phyloP scores from a whole-genome alignment of 139 green algal genomes.

The Desmodesmus armatus region DNA sequence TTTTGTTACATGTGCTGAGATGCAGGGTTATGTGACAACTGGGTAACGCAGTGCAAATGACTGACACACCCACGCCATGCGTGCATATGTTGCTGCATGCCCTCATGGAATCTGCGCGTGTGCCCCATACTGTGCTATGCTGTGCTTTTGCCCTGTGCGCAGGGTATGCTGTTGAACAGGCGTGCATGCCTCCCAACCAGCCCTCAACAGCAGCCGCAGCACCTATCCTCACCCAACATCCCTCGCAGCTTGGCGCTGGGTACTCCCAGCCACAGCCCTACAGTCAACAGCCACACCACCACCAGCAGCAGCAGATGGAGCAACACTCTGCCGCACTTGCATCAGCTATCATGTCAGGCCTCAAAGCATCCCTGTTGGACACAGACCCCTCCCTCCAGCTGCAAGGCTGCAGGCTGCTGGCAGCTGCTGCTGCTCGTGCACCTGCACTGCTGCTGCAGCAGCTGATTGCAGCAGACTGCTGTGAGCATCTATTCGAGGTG shows the following conservation, averaged over 20 bases:
- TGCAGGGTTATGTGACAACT: background rate
- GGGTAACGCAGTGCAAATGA: background rate
- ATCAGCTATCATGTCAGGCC: background rate
- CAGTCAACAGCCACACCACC: background rate
- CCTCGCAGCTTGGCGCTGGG: background rate
- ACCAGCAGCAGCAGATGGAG: background rate
- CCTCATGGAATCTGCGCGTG: background rate
- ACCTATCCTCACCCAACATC: background rate
- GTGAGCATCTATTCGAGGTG: conserved; percentile 37
- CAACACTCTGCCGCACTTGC: background rate
- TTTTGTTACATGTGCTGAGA: background rate
- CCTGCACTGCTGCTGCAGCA: conserved; percentile 20
- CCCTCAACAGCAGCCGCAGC: conserved; percentile 1
- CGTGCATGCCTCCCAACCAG: too few relatives aligned
- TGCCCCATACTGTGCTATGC: background rate
- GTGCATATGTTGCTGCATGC: too few relatives aligned
- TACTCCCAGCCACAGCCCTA: background rate
- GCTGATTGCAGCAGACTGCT: background rate
- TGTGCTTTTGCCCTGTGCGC: background rate
- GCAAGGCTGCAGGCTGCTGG: background rate
- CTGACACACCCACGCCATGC: too few relatives aligned
- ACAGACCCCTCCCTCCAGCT: background rate
- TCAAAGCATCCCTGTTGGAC: background rate
- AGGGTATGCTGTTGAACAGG: conserved; percentile 26
- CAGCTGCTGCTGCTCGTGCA: background rate